Conservation (phyloP, 106 monocot species). For the Chionographis japonica region DNA sequence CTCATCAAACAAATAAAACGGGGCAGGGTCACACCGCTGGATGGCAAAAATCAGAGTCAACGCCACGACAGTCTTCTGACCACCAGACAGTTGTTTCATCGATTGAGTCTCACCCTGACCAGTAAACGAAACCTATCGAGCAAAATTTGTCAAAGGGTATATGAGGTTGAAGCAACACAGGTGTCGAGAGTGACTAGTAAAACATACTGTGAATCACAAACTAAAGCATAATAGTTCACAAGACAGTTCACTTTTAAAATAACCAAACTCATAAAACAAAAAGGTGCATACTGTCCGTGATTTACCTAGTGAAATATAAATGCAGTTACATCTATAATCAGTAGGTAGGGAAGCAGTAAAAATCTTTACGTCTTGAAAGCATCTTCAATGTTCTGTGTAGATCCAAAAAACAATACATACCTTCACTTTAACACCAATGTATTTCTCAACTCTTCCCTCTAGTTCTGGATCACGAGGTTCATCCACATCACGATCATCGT, state of each 20-base stretch:
- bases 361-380: too few species aligned
- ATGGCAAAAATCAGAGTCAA: conserved; percentile 96
- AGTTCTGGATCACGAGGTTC: conserved; percentile 71
- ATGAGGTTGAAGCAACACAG: neutral
- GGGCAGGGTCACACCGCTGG: conserved; percentile 97
- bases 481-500: conserved; percentile 87
- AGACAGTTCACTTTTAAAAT: too few species aligned
- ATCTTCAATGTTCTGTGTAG: too few species aligned
- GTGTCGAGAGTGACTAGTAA: neutral
- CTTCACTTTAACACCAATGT: conserved; percentile 99
- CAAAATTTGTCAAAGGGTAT: neutral
- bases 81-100: conserved; percentile 98
- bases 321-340: too few species aligned
- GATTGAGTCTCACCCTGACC: conserved; percentile 99
- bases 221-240: too few species aligned
- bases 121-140: conserved; percentile 87
- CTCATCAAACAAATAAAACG: conserved; percentile 98
- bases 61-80: conserved; percentile 98
- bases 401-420: conserved; percentile 20
- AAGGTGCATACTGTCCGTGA: too few species aligned
- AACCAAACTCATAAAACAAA: too few species aligned
- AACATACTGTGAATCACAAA: neutral
- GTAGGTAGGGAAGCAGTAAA: neutral
- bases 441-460: conserved; percentile 96
- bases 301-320: too few species aligned